phyloP scores from a whole-genome alignment of 23 red algal genomes.

The Cyanidium caldarium region DNA sequence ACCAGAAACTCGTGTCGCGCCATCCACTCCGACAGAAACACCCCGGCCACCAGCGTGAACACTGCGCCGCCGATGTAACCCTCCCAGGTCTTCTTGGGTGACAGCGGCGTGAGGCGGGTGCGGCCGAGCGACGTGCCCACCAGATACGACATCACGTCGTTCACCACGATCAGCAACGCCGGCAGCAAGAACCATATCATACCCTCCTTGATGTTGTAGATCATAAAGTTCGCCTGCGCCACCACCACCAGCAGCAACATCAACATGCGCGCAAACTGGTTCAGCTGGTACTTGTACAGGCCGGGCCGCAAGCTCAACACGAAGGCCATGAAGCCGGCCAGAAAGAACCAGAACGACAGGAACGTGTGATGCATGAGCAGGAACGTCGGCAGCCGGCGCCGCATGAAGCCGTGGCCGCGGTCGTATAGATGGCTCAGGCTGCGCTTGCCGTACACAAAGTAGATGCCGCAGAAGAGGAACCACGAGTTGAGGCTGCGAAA shows the following conservation, averaged over 20 bases:
- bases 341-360: conserved; percentile 64
- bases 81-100: conserved; percentile 98
- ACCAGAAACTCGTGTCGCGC: conserved; percentile 38
- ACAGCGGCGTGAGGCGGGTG: conserved; percentile 41
- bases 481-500: conserved; percentile 57
- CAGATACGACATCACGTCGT: conserved; percentile 85
- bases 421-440: conserved; percentile 70
- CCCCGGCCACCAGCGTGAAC: conserved; percentile 63
- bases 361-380: conserved; percentile 79
- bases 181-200: conserved; percentile 96
- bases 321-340: conserved; percentile 70
- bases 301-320: conserved; percentile 52
- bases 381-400: conserved; percentile 27
- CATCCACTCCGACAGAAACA: conserved; percentile 42
- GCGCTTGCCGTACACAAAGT: conserved; percentile 83
- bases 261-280: conserved; percentile 55
- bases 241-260: conserved; percentile 68
- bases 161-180: conserved; percentile 59
- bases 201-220: conserved; percentile 71
- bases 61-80: conserved; percentile 83
- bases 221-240: conserved; percentile 88
- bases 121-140: conserved; percentile 69
- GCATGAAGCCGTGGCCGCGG: conserved; percentile 29
- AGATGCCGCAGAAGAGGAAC: conserved; percentile 53
- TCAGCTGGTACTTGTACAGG: conserved; percentile 65